A percentile compares a stretch with the other conserved stretches of the same genome.
Conservation (phyloP, 495 filamentous ascomycete genomes). For the Penicillium pancosmium region DNA sequence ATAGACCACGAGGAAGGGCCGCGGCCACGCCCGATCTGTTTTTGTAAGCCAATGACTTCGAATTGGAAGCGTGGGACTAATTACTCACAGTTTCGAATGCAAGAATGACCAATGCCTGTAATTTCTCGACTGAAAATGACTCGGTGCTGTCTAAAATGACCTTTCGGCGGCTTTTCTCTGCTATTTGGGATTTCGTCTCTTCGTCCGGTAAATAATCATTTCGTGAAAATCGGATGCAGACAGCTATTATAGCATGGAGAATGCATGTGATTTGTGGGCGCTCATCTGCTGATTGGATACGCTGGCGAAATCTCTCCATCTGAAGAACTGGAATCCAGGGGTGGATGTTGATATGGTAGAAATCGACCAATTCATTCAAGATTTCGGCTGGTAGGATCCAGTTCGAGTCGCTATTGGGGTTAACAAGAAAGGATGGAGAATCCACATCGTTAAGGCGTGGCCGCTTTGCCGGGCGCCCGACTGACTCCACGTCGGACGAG, state of each 20-base stretch:
- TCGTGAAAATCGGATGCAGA: slow-evolving; percentile 15
- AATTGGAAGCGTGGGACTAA: neutral
- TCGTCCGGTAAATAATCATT: slow-evolving; percentile 3
- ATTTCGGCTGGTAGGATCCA: slow-evolving; percentile 13
- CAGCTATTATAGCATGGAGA: slow-evolving; percentile 27
- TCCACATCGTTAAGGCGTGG: neutral
- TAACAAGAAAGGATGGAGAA: neutral
- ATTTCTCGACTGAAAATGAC: slow-evolving; percentile 31
- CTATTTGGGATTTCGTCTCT: slow-evolving; percentile 9
- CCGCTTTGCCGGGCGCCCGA: slow-evolving; percentile 1
- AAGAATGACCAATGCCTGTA: slow-evolving; percentile 31
- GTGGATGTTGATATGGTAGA: slow-evolving; percentile 27
- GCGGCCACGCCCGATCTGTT: slow-evolving; percentile 28
- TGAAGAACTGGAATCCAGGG: slow-evolving; percentile 33
- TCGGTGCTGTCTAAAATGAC: slow-evolving; percentile 17
- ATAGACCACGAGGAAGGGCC: slow-evolving; percentile 35
- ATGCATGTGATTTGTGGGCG: slow-evolving; percentile 13
- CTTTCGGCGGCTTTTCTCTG: slow-evolving; percentile 19
- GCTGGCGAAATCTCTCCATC: slow-evolving; percentile 22
- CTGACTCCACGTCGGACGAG: neutral
- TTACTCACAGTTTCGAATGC: slow-evolving; percentile 31
- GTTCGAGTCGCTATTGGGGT: neutral
- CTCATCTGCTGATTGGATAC: slow-evolving; percentile 12
- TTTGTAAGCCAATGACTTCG: neutral
- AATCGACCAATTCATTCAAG: slow-evolving; percentile 27